Evolutionary conservation across 768 basidiomycete genomes (phyloP).

Genomic region (Podaxis carcinomalis): DNA sequence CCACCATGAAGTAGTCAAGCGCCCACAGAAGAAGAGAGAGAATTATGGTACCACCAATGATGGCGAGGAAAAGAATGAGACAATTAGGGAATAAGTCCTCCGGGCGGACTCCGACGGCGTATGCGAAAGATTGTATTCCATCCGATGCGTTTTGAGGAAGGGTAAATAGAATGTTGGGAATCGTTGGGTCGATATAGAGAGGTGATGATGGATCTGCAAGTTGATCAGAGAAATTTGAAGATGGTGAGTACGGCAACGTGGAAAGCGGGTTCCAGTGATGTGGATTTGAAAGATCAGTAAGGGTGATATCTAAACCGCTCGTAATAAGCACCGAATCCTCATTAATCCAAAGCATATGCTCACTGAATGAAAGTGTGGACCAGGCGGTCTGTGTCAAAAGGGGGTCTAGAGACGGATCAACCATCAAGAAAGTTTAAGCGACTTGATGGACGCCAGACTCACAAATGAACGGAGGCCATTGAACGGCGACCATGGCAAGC

Average conservation of each 20-base stretch:
- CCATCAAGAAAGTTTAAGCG: conserved; percentile 9
- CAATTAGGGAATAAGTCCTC: conserved; percentile 81
- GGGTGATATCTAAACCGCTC: conserved; percentile 58
- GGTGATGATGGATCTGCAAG: conserved; percentile 66
- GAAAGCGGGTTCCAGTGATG: conserved; percentile 69
- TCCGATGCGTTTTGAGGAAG: conserved; percentile 55
- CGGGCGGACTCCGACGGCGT: conserved; percentile 76
- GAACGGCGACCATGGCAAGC: conserved; percentile 88
- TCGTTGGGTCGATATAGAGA: conserved; percentile 66
- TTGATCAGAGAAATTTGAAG: conserved; percentile 70
- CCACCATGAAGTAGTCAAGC: conserved; percentile 48
- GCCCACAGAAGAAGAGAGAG: conserved; percentile 72
- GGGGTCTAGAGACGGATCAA: conserved; percentile 58
- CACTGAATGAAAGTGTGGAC: conserved; percentile 78
- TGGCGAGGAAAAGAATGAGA: conserved; percentile 76
- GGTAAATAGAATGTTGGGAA: conserved; percentile 71
- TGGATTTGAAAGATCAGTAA: conserved; percentile 43
- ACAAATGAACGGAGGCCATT: conserved; percentile 95
- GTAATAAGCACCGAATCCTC: conserved; percentile 1
- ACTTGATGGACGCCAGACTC: conserved; percentile 25
- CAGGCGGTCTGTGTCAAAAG: conserved; percentile 84
- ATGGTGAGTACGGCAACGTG: conserved; percentile 54
- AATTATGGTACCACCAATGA: conserved; percentile 67
- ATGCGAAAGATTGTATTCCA: conserved; percentile 83
- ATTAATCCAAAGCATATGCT: conserved; percentile 13